phyloP scores from a whole-genome alignment of 371 early-diverging fungal species.

The Circinella umbellata region DNA sequence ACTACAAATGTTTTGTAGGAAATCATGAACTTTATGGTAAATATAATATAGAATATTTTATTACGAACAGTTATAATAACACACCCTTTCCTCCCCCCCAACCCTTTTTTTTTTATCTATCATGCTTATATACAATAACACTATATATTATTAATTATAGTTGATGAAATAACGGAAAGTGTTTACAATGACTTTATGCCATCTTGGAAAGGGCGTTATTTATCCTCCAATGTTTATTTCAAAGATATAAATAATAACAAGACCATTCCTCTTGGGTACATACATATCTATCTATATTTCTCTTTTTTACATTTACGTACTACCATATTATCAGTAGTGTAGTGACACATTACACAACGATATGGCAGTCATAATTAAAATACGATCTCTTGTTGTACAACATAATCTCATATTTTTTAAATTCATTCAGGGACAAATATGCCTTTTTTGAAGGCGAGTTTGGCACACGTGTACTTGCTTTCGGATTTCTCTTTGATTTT shows the following conservation, averaged over 20 bases:
- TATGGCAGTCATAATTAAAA: background rate
- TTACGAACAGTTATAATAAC: no score
- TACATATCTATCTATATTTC: background rate
- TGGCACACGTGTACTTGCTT: slow-evolving; percentile 61
- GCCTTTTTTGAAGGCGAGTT: slow-evolving; percentile 59
- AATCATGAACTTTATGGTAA: slow-evolving; percentile 66
- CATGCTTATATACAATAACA: no score
- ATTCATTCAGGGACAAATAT: slow-evolving; percentile 36
- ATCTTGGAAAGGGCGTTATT: slow-evolving; percentile 58
- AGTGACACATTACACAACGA: no score
- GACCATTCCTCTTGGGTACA: slow-evolving; percentile 55
- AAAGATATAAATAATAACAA: slow-evolving; percentile 48
- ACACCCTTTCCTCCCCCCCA: no score
- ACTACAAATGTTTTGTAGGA: slow-evolving; percentile 28
- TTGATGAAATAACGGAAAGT: slow-evolving; percentile 36
- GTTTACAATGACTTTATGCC: slow-evolving; percentile 47
- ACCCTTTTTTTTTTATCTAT: no score
- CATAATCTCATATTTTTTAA: background rate
- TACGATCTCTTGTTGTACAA: background rate
- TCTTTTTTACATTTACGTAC: background rate
- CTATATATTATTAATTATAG: slow-evolving; percentile 13
- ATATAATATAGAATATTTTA: background rate
- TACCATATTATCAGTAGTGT: background rate
- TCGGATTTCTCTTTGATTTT: slow-evolving; percentile 64
- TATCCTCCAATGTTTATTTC: slow-evolving; percentile 60